phyloP scores from a whole-genome alignment of 73 alveolate species.

The Paramecium bursaria region DNA sequence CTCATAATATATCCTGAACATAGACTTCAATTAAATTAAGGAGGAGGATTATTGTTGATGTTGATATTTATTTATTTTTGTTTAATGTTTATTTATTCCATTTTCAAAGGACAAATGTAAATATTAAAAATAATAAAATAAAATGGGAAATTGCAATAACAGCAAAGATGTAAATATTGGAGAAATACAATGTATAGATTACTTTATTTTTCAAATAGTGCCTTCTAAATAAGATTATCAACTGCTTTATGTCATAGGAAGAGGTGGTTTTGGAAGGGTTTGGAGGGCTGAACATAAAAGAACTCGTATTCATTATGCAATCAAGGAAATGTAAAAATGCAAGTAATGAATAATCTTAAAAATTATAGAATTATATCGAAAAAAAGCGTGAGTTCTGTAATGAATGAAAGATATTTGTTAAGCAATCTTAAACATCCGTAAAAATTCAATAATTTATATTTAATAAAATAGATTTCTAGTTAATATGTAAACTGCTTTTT shows the following conservation, averaged over 20 bases:
- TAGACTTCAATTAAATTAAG: neutral
- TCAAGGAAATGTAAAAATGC: conserved; percentile 87
- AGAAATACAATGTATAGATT: too few relatives aligned
- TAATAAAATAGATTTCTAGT: conserved; percentile 75
- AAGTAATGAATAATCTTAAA: conserved; percentile 59
- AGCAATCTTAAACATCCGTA: conserved; percentile 79
- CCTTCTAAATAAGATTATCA: conserved; percentile 10
- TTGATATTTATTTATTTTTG: conserved; percentile 24
- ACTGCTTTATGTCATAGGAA: conserved; percentile 72
- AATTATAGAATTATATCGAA: conserved; percentile 77
- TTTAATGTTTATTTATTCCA: too few relatives aligned
- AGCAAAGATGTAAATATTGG: too few relatives aligned
- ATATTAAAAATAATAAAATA: too few relatives aligned
- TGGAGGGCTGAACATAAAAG: conserved; percentile 58
- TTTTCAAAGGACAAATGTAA: too few relatives aligned
- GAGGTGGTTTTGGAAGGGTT: conserved; percentile 78
- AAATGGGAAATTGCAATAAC: too few relatives aligned
- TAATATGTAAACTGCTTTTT: conserved; percentile 94
- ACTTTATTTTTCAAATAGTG: too few relatives aligned
- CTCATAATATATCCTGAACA: conserved; percentile 15
- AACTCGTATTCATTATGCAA: conserved; percentile 75
- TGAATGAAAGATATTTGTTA: conserved; percentile 86
- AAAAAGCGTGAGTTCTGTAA: conserved; percentile 86
- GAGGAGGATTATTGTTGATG: conserved; percentile 18
- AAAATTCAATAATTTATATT: neutral